Evolutionary conservation across 192 early-diverging fungal species (phyloP), one percentile per base, ranked within the genome.

Genomic region (Linnemannia exigua): DNA sequence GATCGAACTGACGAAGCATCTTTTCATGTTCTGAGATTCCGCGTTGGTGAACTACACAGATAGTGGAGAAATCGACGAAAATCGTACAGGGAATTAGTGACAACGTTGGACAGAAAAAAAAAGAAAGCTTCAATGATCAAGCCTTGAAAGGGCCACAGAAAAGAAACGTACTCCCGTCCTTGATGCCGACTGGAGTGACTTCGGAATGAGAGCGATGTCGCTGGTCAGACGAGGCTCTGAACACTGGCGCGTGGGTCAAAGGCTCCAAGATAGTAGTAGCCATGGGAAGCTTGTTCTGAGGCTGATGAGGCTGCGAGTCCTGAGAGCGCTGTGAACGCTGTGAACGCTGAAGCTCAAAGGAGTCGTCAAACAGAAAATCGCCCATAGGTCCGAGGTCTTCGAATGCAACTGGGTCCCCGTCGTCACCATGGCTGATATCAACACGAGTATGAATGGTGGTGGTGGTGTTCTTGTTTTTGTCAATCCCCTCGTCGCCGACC

Each of bases 1-100:
- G 54, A 38, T 85, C 83, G 35, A 85, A 85, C 47, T 85, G 83
- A 1, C 83, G 83, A 63, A 85, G 83, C 0, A 19, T 22, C 31
- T 76, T 72, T 44, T 85, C 83, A 0, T 33, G 52, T 7, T 54
- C 41, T 17, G 83, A 68, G 14, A 85, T n/a, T 36, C 72, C 69
- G 11, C 35, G 37, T n/a, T 79, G 77, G 52, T 85, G 83, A 20
- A 85, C 78, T 85, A 72, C 11, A 2, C 11, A 63, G 28, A 63
- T 3, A 9, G 41, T 44, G 41, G n/a, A 69, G 35, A 37, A 37
- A 0, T 11, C 22, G 38, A 38, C 12, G 36, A 41, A 67, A 67
- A 67, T 15, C 16, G n/a, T n/a, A n/a, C n/a, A n/a, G n/a, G n/a
- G n/a, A n/a, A n/a, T n/a, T n/a, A n/a, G n/a, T n/a, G n/a, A n/a